phyloP scores from a whole-genome alignment of 2,329 filamentous ascomycete genomes.

The Curvularia hawaiiensis region DNA sequence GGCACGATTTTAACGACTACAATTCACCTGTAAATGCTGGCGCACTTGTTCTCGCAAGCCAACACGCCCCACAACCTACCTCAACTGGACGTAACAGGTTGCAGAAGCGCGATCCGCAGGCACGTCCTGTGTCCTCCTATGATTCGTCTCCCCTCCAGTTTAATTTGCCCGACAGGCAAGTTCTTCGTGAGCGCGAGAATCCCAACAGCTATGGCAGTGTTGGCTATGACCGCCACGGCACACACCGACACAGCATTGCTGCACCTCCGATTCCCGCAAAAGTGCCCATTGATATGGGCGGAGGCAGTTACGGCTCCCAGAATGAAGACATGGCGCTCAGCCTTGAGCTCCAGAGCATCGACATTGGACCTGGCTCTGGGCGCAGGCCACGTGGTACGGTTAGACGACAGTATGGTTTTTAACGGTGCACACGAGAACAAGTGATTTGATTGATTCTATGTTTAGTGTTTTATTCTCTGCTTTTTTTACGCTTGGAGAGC shows the following conservation, averaged over 20 bases:
- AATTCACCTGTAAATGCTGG: slow-evolving; percentile 23
- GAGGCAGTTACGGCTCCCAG: slow-evolving; percentile 12
- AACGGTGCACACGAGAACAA: slow-evolving; percentile 2
- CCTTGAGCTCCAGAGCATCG: slow-evolving; percentile 68
- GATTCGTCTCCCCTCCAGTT: slow-evolving; percentile 17
- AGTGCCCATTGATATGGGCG: slow-evolving; percentile 57
- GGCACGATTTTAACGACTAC: slow-evolving; percentile 32
- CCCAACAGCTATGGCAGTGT: slow-evolving; percentile 40
- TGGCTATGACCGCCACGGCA: slow-evolving; percentile 32
- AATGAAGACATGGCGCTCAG: slow-evolving; percentile 61
- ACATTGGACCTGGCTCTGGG: slow-evolving; percentile 48
- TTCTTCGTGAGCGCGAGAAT: slow-evolving; percentile 46
- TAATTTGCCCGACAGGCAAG: slow-evolving; percentile 27
- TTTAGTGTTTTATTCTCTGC: not conserved
- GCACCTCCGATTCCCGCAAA: slow-evolving; percentile 73
- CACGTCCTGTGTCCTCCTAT: slow-evolving; percentile 21
- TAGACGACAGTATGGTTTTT: slow-evolving; percentile 23
- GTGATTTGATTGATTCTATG: not conserved
- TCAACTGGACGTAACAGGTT: slow-evolving; percentile 34
- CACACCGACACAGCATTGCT: slow-evolving; percentile 17
- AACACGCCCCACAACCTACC: slow-evolving; percentile 18
- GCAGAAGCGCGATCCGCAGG: slow-evolving; percentile 36
- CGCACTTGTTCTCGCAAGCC: slow-evolving; percentile 33
- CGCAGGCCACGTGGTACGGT: slow-evolving; percentile 19
- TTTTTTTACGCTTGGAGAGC: slow-evolving; percentile 4